A percentile compares a stretch with the other conserved stretches of the same genome.
Evolutionary conservation across 129 eudicot species (phyloP).

Genomic region (Centaurea solstitialis): DNA sequence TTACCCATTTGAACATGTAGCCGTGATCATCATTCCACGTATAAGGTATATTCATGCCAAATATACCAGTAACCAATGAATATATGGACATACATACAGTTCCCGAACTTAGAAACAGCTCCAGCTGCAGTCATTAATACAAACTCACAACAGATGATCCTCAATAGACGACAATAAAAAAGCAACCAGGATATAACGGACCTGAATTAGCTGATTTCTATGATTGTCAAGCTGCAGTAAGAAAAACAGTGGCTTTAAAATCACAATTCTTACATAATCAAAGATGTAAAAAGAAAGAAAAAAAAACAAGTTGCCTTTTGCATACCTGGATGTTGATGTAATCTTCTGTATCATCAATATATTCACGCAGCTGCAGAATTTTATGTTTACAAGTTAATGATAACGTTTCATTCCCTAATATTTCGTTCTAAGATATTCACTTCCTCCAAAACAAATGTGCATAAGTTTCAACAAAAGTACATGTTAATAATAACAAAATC

Average conservation of each 20-base stretch:
- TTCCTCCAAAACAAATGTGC: not conserved
- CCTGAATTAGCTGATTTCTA: slow-evolving; percentile 98
- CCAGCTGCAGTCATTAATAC: slow-evolving; percentile 55
- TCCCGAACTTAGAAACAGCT: slow-evolving; percentile 84
- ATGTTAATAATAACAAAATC: not conserved
- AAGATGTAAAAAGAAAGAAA: not conserved
- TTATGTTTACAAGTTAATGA: not conserved
- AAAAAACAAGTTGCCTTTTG: not conserved
- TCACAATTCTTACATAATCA: not conserved
- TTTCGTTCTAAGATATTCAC: not conserved
- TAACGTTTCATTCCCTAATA: not conserved
- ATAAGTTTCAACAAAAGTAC: not conserved
- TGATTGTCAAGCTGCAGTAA: slow-evolving; percentile 91
- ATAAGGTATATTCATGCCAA: slow-evolving; percentile 93
- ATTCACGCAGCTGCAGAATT: slow-evolving; percentile 81
- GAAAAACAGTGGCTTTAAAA: slow-evolving; percentile 10
- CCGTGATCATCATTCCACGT: slow-evolving; percentile 70
- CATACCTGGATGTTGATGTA: slow-evolving; percentile 91
- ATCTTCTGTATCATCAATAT: slow-evolving; percentile 92
- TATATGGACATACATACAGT: slow-evolving; percentile 72
- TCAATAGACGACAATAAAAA: slow-evolving; percentile 5
- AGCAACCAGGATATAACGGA: slow-evolving; percentile 7
- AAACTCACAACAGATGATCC: not conserved
- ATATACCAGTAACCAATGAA: slow-evolving; percentile 72
- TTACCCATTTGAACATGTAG: slow-evolving; percentile 92